Conservation (phyloP, 306 rosid genomes). For the Vachellia collinsii region DNA sequence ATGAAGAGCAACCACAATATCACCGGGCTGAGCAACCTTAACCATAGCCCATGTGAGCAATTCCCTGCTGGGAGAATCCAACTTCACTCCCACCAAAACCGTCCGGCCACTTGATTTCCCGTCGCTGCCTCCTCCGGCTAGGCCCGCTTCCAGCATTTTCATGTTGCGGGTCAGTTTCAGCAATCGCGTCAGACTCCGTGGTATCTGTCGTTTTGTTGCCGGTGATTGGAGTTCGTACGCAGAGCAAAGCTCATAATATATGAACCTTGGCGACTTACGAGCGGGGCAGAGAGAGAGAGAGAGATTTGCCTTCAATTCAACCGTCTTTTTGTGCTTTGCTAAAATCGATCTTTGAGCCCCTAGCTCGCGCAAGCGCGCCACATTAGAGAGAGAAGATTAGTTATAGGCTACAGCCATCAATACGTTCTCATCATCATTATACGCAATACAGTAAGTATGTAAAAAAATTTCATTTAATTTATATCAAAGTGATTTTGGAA, state of each 20-base stretch:
- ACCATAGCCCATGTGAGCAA: slow-evolving; percentile 95
- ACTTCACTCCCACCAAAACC: slow-evolving; percentile 84
- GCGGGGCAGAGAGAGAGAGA: background rate
- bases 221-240: slow-evolving; percentile 26
- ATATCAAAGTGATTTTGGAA: too few relatives aligned
- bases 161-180: slow-evolving; percentile 10
- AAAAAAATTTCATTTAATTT: too few relatives aligned
- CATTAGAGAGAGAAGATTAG: slow-evolving; percentile 4
- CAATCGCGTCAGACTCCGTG: slow-evolving; percentile 25
- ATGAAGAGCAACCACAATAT: slow-evolving; percentile 83
- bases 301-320: slow-evolving; percentile 48
- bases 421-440: too few relatives aligned
- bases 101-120: slow-evolving; percentile 53
- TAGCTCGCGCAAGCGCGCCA: slow-evolving; percentile 36
- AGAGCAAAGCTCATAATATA: background rate
- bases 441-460: too few relatives aligned
- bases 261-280: background rate
- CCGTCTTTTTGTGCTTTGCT: slow-evolving; percentile 45
- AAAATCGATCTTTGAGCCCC: slow-evolving; percentile 41
- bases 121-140: slow-evolving; percentile 39
- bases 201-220: slow-evolving; percentile 39
- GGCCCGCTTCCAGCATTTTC: slow-evolving; percentile 48
- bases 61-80: slow-evolving; percentile 82
- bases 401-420: slow-evolving; percentile 30
- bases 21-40: slow-evolving; percentile 88